Base-by-base conservation (phyloP, 2,329 filamentous ascomycete genomes). In the Trichoderma asperellum region DNA sequence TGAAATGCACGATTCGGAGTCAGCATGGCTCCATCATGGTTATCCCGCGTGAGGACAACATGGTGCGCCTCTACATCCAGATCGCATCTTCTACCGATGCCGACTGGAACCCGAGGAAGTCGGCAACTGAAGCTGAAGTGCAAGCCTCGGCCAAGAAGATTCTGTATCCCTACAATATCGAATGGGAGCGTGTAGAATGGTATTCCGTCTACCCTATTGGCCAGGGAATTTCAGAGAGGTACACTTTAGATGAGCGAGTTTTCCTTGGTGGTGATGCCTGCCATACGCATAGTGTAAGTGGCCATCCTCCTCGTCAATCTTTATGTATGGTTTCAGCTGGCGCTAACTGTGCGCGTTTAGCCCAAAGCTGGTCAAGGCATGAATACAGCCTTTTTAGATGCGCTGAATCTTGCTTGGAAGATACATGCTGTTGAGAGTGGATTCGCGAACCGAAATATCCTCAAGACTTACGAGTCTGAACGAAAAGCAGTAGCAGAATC, bases 391-490 rank as follows among this genome's bases (percentile, higher is more conserved):
- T 93, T 93, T 80, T 83, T 92, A 63, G 91, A 95, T 73, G 93
- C 93, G 0, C 88, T 93, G 70, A 98, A 97, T 79, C 84, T 98
- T 52, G 94, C 94, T 8, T 98, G 94, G 94, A 98, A 98, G 83
- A 92, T 97, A 63, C 94, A 97, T 77, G 89, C 92, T 43, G 95
- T 97, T 11, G 94, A 97, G 77, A 85, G 86, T 32, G 93, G 93
- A 14, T 92, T 97, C 73, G 92, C 93, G 1, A 82, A 89, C 35
- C 90, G 92, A 71, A 87, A 88, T 3, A 85, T 96, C 21, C 86
- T 98, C 62, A 87, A 89, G 71, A 96, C 94, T 0, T 98, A 97
- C 78, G 93, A 97, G 81, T 85, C 86, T 2, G 94, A 97, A 81
- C 90, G 94, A 69, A 94, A 92, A 77, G 85, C 91, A 68, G 91